These are phyloP conservation scores for Parmales sp. DNA, from an alignment of 108 stramenopile genomes.

Conservation along the genomic window DNA sequence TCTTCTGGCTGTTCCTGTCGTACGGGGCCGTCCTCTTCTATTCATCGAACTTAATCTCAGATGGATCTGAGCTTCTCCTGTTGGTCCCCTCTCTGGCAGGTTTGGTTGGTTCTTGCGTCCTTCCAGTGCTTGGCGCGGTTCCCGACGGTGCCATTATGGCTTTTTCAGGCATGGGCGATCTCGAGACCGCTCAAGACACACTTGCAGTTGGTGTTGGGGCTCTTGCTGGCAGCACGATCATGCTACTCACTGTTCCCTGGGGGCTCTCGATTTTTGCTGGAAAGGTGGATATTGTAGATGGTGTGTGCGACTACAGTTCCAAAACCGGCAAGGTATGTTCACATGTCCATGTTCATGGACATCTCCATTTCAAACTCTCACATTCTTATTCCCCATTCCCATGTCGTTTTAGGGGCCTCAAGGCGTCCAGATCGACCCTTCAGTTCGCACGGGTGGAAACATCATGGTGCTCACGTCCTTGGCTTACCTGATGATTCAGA, in stretches of 20 bases:
- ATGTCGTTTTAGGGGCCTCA: too few relatives aligned
- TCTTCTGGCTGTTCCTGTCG: slow-evolving; percentile 60
- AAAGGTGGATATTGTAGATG: slow-evolving; percentile 66
- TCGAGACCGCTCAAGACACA: slow-evolving; percentile 67
- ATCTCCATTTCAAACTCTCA: too few relatives aligned
- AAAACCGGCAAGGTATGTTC: slow-evolving; percentile 24
- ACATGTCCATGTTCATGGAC: slow-evolving; percentile 42
- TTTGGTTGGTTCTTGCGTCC: slow-evolving; percentile 84
- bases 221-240: slow-evolving; percentile 90
- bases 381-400: too few relatives aligned
- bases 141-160: slow-evolving; percentile 96
- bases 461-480: slow-evolving; percentile 72
- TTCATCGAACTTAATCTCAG: slow-evolving; percentile 82
- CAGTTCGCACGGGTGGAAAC: slow-evolving; percentile 49
- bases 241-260: slow-evolving; percentile 93
- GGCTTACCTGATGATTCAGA: slow-evolving; percentile 79
- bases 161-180: slow-evolving; percentile 80
- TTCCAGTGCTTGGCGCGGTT: slow-evolving; percentile 91
- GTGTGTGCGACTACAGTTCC: too few relatives aligned
- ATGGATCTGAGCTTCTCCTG: slow-evolving; percentile 90
- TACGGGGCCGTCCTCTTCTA: slow-evolving; percentile 86
- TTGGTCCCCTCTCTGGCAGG: slow-evolving; percentile 81
- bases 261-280: slow-evolving; percentile 67
- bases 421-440: too few relatives aligned
- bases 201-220: slow-evolving; percentile 90